phyloP scores from a whole-genome alignment of 2,329 filamentous ascomycete genomes.

The Cladophialophora yegresii region DNA sequence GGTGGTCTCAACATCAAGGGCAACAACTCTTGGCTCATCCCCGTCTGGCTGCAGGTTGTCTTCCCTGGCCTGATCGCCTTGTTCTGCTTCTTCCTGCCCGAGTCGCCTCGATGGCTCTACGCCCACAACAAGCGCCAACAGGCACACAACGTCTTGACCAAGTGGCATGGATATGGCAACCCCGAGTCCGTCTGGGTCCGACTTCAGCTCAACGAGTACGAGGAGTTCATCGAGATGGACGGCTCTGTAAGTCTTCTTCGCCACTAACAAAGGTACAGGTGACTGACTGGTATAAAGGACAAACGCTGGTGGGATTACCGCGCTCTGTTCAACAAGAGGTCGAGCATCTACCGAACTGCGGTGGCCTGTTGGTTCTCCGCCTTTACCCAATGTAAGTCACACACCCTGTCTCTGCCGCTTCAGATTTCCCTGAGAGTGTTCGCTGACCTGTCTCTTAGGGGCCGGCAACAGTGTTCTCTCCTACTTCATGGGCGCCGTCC shows the following conservation, averaged over 20 bases:
- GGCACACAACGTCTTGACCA: constrained; percentile 58
- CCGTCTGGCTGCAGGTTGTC: constrained; percentile 56
- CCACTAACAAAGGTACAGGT: background rate
- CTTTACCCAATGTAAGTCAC: constrained; percentile 52
- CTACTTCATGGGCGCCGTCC: constrained; percentile 58
- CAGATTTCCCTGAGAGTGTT: background rate
- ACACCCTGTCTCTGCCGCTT: background rate
- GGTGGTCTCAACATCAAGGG: constrained; percentile 43
- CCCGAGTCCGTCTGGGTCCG: constrained; percentile 39
- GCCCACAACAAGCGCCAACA: constrained; percentile 61
- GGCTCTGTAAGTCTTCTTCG: constrained; percentile 32
- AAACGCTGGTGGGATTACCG: constrained; percentile 56
- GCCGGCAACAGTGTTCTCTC: constrained; percentile 46
- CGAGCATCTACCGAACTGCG: constrained; percentile 55
- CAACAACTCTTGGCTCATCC: constrained; percentile 59
- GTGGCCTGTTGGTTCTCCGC: constrained; percentile 54
- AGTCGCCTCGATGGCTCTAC: constrained; percentile 65
- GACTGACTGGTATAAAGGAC: constrained; percentile 22
- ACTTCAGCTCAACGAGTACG: constrained; percentile 42
- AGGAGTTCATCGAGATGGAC: constrained; percentile 41
- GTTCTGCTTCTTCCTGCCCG: constrained; percentile 59
- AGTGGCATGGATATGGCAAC: constrained; percentile 59
- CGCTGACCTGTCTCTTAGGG: constrained; percentile 27
- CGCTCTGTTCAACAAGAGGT: constrained; percentile 52
- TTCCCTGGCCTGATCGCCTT: constrained; percentile 52